Conservation (phyloP, 768 basidiomycete species). For the Auricularia sp. region DNA sequence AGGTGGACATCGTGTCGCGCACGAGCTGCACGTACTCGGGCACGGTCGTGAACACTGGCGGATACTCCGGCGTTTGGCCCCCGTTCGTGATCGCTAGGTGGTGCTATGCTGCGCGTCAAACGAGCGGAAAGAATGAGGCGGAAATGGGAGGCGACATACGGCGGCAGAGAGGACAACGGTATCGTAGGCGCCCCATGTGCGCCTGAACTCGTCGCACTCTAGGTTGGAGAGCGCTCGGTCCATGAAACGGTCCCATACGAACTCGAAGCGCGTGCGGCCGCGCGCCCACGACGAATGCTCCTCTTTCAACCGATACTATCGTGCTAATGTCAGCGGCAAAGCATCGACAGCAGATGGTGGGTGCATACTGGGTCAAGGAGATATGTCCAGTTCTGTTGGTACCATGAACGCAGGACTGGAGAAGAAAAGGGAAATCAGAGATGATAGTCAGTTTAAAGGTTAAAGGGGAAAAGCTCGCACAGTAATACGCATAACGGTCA, state of each 20-base stretch:
- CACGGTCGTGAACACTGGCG: background rate
- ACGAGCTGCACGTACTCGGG: background rate
- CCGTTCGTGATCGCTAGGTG: background rate
- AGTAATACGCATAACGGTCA: background rate
- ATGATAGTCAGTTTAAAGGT: background rate
- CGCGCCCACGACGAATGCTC: background rate
- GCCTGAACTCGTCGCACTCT: background rate
- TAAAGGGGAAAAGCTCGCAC: too few relatives aligned
- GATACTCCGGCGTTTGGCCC: background rate
- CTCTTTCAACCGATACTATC: background rate
- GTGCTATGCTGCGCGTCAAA: background rate
- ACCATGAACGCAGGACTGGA: background rate
- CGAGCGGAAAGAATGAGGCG: background rate
- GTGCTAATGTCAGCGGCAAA: background rate
- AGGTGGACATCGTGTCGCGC: background rate
- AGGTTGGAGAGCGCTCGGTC: background rate
- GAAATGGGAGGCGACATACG: background rate
- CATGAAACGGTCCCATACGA: constrained; percentile 3
- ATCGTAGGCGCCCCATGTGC: background rate
- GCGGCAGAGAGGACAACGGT: background rate
- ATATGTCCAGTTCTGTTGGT: constrained; percentile 3
- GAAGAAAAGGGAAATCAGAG: too few relatives aligned
- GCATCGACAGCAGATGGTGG: background rate
- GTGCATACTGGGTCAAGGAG: background rate
- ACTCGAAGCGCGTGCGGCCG: background rate